Percentiles rank a stretch among this genome's conserved stretches.
phyloP scores from a whole-genome alignment of 257 asterid species.

The Solanum megistacrolobum region DNA sequence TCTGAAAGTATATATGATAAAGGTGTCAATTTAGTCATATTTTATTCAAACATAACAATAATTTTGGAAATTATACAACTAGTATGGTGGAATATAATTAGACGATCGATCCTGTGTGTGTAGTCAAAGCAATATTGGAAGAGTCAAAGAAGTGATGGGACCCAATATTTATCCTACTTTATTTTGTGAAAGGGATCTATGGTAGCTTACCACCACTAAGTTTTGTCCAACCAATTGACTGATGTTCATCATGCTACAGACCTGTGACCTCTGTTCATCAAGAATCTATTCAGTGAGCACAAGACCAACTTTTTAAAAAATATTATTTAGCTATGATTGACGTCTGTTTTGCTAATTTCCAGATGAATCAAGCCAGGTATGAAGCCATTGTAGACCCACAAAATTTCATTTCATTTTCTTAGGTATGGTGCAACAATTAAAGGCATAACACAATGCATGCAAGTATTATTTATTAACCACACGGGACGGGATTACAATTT shows the following conservation, averaged over 20 bases:
- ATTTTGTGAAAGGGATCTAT: conserved; percentile 15
- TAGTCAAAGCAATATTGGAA: background rate
- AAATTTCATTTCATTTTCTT: background rate
- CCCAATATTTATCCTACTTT: conserved; percentile 13
- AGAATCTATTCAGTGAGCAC: conserved; percentile 1
- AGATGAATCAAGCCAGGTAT: background rate
- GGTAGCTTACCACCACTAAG: conserved; percentile 33
- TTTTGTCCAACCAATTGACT: conserved; percentile 25
- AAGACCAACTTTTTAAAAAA: background rate
- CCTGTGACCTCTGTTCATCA: conserved; percentile 3
- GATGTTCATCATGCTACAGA: conserved; percentile 5
- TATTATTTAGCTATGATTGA: background rate
- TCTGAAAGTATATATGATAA: background rate
- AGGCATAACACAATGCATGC: background rate
- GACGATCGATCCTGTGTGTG: background rate
- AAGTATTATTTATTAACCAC: background rate
- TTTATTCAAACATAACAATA: background rate
- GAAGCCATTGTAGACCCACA: background rate
- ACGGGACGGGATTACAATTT: background rate
- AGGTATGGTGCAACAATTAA: too few species aligned
- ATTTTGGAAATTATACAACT: background rate
- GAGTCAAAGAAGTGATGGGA: background rate
- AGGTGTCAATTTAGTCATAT: background rate
- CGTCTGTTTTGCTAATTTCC: background rate
- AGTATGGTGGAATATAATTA: background rate